Evolutionary conservation across 306 rosid species (phyloP).

Genomic region (Cicer arietinum): DNA sequence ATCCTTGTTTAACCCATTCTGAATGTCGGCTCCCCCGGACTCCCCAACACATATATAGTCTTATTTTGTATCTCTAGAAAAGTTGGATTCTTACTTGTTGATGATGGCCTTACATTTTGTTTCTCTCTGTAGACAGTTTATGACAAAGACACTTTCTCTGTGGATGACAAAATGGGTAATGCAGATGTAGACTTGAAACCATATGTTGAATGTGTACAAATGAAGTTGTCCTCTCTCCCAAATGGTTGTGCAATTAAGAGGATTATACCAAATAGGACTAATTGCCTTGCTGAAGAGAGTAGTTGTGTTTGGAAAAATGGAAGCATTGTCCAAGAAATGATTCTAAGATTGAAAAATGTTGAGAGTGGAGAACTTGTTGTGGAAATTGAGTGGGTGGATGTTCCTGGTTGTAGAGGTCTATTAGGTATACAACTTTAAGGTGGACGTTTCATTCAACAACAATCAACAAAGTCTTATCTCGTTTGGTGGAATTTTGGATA

Average conservation of each 20-base stretch:
- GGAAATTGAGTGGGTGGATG: constrained; percentile 71
- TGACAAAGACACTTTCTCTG: constrained; percentile 71
- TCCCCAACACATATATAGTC: no score
- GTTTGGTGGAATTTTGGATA: no score
- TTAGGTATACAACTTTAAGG: constrained; percentile 7
- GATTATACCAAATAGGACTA: constrained; percentile 57
- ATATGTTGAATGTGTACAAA: constrained; percentile 53
- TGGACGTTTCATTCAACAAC: neutral
- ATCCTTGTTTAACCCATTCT: no score
- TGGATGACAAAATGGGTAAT: constrained; percentile 87
- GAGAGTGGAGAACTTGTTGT: constrained; percentile 71
- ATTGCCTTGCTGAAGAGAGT: constrained; percentile 75
- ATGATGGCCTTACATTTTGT: constrained; percentile 22
- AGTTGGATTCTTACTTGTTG: constrained; percentile 5
- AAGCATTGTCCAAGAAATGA: constrained; percentile 68
- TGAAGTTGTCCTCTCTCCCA: constrained; percentile 62
- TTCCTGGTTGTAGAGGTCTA: constrained; percentile 57
- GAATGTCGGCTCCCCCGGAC: no score
- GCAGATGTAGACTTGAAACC: constrained; percentile 80
- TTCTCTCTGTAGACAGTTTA: constrained; percentile 57
- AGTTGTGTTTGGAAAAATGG: constrained; percentile 67
- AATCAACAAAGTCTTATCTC: neutral
- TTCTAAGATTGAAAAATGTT: constrained; percentile 70
- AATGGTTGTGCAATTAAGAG: constrained; percentile 69
- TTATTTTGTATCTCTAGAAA: no score